Evolutionary conservation across 768 basidiomycete species (phyloP).

Genomic region (Suillus spraguei): DNA sequence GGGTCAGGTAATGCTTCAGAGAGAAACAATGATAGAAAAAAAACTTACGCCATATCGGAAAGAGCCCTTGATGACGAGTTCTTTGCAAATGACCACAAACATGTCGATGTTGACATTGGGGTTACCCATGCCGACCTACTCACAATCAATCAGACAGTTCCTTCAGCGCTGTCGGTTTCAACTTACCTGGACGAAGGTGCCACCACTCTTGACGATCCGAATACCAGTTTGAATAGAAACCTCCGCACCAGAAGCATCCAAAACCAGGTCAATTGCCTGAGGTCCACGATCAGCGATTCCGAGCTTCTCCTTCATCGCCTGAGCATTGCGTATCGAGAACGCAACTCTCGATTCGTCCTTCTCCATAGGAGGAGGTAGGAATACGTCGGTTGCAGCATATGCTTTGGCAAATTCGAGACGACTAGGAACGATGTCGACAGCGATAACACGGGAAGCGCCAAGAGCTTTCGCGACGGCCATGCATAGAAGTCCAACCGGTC

Average conservation of each 20-base stretch:
- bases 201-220: constrained; percentile 73
- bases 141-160: background rate
- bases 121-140: constrained; percentile 84
- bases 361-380: constrained; percentile 59
- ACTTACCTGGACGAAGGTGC: constrained; percentile 68
- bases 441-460: constrained; percentile 83
- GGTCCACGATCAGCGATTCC: constrained; percentile 72
- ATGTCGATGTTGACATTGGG: constrained; percentile 78
- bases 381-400: constrained; percentile 83
- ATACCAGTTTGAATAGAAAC: constrained; percentile 88
- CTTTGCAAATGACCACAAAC: constrained; percentile 69
- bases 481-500: constrained; percentile 86
- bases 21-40: constrained; percentile 1
- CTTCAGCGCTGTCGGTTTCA: background rate
- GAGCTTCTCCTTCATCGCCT: constrained; percentile 63
- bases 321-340: constrained; percentile 75
- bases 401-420: constrained; percentile 85
- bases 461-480: constrained; percentile 97
- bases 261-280: constrained; percentile 77
- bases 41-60: constrained; percentile 81
- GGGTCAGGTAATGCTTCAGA: constrained; percentile 1
- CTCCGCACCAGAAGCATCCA: constrained; percentile 94
- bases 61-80: constrained; percentile 83
- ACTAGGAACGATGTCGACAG: constrained; percentile 73
- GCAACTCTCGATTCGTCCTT: constrained; percentile 67